Conservation (phyloP, 2,329 filamentous ascomycete genomes). For the Metarhizium anisopliae region DNA sequence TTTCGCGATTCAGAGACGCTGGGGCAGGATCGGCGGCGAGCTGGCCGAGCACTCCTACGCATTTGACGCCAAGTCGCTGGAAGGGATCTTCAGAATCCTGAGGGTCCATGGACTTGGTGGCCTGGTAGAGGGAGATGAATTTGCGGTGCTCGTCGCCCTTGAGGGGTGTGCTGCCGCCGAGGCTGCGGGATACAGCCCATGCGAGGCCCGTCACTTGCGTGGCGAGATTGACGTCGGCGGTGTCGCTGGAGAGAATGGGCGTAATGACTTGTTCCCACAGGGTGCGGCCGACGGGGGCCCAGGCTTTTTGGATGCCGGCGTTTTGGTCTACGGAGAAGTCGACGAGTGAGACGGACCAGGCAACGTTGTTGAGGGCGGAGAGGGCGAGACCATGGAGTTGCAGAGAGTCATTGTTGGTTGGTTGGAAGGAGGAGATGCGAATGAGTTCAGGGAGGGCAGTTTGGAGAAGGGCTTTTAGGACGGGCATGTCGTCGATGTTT, state of each 20-base stretch:
- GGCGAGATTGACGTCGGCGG: conserved; percentile 52
- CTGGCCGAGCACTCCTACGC: conserved; percentile 56
- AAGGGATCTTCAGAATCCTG: conserved; percentile 41
- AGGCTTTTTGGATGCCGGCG: conserved; percentile 40
- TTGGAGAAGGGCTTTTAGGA: conserved; percentile 34
- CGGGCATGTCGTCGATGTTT: conserved; percentile 42
- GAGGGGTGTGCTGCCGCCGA: conserved; percentile 40
- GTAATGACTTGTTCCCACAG: conserved; percentile 51
- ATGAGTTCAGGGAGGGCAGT: conserved; percentile 34
- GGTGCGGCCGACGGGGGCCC: conserved; percentile 42
- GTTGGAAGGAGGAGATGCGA: conserved; percentile 32
- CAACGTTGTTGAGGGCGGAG: conserved; percentile 56
- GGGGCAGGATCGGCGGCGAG: conserved; percentile 49
- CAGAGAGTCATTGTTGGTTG: conserved; percentile 30
- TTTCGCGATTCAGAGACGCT: conserved; percentile 47
- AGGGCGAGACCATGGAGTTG: conserved; percentile 45
- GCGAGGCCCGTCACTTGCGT: conserved; percentile 55
- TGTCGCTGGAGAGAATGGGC: conserved; percentile 50
- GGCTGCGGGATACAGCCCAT: conserved; percentile 53
- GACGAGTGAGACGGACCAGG: conserved; percentile 56
- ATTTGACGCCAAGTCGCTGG: conserved; percentile 55
- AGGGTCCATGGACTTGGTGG: conserved; percentile 32
- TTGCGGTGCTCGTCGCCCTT: conserved; percentile 46
- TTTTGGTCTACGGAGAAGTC: conserved; percentile 49
- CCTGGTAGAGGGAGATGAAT: conserved; percentile 58